A percentile compares a stretch with the other conserved stretches of the same genome.
Conservation (phyloP, 2,329 filamentous ascomycete genomes). For the Apiospora saccharicola region DNA sequence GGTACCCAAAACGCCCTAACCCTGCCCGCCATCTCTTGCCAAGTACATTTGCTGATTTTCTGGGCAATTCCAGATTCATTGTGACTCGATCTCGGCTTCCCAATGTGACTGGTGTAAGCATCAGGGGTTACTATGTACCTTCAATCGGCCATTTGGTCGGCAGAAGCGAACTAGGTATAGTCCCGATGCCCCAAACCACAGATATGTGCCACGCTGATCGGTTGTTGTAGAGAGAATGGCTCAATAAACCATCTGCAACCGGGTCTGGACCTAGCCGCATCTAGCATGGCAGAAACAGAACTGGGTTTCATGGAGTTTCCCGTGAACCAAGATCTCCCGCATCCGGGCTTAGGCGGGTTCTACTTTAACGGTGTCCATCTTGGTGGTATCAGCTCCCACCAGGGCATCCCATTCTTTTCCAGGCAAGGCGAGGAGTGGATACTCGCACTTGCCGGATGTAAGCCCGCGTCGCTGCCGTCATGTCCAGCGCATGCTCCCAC, state of each 20-base stretch:
- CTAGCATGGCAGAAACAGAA: background rate
- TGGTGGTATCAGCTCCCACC: constrained; percentile 54
- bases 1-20: too few relatives aligned
- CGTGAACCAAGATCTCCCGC: background rate
- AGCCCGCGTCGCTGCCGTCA: background rate
- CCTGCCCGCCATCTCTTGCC: too few relatives aligned
- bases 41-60: background rate
- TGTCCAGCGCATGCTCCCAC: constrained; percentile 40
- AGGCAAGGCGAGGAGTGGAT: constrained; percentile 57
- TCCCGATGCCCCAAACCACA: background rate
- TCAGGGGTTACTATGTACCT: background rate
- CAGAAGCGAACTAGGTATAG: background rate
- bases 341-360: constrained; percentile 43
- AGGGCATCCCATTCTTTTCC: constrained; percentile 58
- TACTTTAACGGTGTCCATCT: constrained; percentile 57
- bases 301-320: background rate
- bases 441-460: constrained; percentile 49
- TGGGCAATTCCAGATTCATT: background rate
- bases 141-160: background rate
- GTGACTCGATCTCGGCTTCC: background rate
- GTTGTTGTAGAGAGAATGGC: background rate
- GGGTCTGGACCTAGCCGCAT: background rate
- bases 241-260: background rate
- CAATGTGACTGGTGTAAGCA: constrained; percentile 8
- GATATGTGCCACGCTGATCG: background rate